Percentiles rank a stretch among this genome's conserved stretches.
These are phyloP conservation scores for Holtermanniella nyarrowii DNA, from an alignment of 768 basidiomycete genomes.

Conservation along the genomic window DNA sequence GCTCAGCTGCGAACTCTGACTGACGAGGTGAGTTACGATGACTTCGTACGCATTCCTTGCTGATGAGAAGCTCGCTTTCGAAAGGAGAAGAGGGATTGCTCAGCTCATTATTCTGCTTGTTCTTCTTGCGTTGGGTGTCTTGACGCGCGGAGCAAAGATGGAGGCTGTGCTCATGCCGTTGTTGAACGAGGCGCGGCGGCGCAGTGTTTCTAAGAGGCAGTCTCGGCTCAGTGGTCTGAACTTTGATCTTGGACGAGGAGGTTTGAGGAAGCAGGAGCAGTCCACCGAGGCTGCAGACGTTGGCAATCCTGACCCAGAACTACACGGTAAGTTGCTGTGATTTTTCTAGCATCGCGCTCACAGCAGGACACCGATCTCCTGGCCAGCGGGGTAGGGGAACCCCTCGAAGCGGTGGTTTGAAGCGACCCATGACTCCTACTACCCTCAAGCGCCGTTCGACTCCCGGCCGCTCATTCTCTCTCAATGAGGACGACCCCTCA, in stretches of 20 bases:
- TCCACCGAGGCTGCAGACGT: background rate
- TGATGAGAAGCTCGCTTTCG: slow-evolving; percentile 57
- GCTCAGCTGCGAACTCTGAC: slow-evolving; percentile 62
- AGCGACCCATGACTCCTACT: background rate
- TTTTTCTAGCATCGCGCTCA: no score
- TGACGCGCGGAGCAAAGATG: slow-evolving; percentile 44
- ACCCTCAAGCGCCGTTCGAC: background rate
- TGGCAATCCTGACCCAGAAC: background rate
- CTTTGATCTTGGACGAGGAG: slow-evolving; percentile 20
- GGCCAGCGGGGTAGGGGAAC: background rate
- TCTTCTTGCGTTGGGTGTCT: slow-evolving; percentile 73
- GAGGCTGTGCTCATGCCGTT: slow-evolving; percentile 26
- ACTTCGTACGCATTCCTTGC: background rate
- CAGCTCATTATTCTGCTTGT: slow-evolving; percentile 75
- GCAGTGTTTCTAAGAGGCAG: slow-evolving; percentile 9
- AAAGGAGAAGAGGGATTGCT: slow-evolving; percentile 79
- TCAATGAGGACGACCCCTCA: background rate
- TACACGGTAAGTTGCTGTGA: background rate
- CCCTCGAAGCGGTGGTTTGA: no score
- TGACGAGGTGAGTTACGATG: slow-evolving; percentile 56
- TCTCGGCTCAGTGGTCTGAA: slow-evolving; percentile 13
- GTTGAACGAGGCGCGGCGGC: slow-evolving; percentile 22
- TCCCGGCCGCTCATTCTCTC: background rate
- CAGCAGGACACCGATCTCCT: background rate
- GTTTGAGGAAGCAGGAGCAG: background rate